phyloP scores from a whole-genome alignment of 352 stramenopile species.

The Thalassiosira oceanica region DNA sequence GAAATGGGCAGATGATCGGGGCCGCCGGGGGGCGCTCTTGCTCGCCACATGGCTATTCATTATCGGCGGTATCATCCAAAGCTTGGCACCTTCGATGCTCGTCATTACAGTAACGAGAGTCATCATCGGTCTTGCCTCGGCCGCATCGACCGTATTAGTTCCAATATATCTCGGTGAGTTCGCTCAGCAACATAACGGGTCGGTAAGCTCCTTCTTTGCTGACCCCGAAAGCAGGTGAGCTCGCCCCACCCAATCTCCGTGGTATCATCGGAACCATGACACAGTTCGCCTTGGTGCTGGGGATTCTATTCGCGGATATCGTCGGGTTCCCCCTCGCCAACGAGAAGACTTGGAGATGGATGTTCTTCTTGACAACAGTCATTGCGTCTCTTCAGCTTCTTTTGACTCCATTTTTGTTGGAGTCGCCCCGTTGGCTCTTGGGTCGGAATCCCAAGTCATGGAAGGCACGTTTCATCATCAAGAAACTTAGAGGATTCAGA shows the following conservation, averaged over 20 bases:
- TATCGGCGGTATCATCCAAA: constrained; percentile 75
- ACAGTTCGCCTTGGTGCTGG: constrained; percentile 84
- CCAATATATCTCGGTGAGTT: constrained; percentile 87
- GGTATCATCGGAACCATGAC: constrained; percentile 84
- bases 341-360: constrained; percentile 61
- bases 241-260: constrained; percentile 77
- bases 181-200: not conserved
- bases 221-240: not conserved
- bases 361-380: constrained; percentile 77
- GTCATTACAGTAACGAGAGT: constrained; percentile 78
- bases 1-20: constrained; percentile 69
- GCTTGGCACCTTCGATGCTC: constrained; percentile 71
- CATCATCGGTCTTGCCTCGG: constrained; percentile 83
- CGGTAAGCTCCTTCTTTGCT: not conserved
- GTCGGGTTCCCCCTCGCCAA: constrained; percentile 81
- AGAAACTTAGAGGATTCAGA: constrained; percentile 77
- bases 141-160: constrained; percentile 81
- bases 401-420: constrained; percentile 54
- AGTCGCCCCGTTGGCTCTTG: constrained; percentile 79
- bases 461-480: constrained; percentile 75
- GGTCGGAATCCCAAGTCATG: constrained; percentile 62
- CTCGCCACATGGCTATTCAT: constrained; percentile 77
- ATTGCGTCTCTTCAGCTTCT: constrained; percentile 55
- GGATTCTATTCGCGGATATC: constrained; percentile 82
- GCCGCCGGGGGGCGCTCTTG: constrained; percentile 66